Evolutionary conservation across 2,329 filamentous ascomycete genomes (phyloP).

Genomic region (Trichoderma sp.): DNA sequence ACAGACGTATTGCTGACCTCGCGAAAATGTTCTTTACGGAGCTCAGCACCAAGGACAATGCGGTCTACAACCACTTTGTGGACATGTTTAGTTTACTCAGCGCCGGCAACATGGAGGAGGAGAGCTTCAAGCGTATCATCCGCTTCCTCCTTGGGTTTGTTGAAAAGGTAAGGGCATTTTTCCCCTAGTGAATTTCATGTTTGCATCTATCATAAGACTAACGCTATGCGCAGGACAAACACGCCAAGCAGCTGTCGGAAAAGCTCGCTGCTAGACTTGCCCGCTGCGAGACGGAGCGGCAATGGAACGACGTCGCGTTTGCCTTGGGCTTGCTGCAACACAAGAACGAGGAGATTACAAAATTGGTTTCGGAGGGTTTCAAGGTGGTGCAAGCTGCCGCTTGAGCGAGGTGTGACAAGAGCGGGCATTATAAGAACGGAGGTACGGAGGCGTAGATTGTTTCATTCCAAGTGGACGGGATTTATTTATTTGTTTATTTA

Average conservation of each 20-base stretch:
- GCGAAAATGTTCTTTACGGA: slow-evolving; percentile 98
- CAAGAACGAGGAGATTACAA: slow-evolving; percentile 86
- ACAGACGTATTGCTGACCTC: slow-evolving; percentile 89
- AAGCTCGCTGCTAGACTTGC: slow-evolving; percentile 85
- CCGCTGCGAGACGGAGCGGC: slow-evolving; percentile 85
- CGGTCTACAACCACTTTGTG: slow-evolving; percentile 98
- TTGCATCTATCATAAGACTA: neutral
- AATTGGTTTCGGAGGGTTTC: slow-evolving; percentile 72
- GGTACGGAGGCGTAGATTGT: neutral
- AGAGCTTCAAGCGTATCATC: slow-evolving; percentile 80
- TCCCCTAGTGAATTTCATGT: neutral
- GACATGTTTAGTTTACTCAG: slow-evolving; percentile 97
- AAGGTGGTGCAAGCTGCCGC: slow-evolving; percentile 64
- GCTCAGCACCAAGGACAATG: slow-evolving; percentile 95
- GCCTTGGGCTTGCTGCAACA: slow-evolving; percentile 86
- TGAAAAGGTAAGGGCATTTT: slow-evolving; percentile 70
- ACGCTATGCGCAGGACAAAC: slow-evolving; percentile 71
- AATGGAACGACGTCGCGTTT: slow-evolving; percentile 97
- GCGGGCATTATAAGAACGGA: neutral
- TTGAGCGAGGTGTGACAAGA: slow-evolving; percentile 39
- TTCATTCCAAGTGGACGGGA: neutral
- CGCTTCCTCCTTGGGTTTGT: slow-evolving; percentile 94
- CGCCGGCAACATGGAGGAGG: slow-evolving; percentile 79
- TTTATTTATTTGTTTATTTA: neutral
- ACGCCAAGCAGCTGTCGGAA: slow-evolving; percentile 88